Evolutionary conservation across 1,139 yeast genomes (phyloP), one percentile per base, ranked within the genome.

Genomic region (Geotrichum carabidarum): DNA sequence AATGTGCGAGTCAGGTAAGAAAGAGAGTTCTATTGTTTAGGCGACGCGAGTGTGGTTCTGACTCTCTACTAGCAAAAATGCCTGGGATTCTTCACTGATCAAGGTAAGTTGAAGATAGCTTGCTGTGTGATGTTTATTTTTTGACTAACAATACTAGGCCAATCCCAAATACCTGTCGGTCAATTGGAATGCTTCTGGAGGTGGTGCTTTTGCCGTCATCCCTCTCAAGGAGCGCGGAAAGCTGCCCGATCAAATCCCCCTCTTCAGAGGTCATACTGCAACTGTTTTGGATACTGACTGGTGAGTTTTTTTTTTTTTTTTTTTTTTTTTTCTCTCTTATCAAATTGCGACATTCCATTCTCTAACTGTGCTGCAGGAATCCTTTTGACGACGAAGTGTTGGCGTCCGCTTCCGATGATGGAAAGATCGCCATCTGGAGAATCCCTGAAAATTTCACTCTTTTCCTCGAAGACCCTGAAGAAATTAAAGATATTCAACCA

Each of bases 161-260:
- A 93, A 93, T 68, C 94, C 96, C 36, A 84, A 86, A 70, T 93
- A 81, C 66, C 73, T 93, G 42, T 79, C 96, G 0, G 86, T 89
- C 59, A 90, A 89, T 70, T 90, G 96, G 96, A 90, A 88, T 59
- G 78, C 97, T 18, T 85, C 95, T 7, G 98, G 98, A 45, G 98
- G 98, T 59, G 99, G 99, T 53, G 94, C 98, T 0, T 91, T 93
- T 75, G 96, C 96, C 0, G 86, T 93, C 14, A 83, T 93, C 55
- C 99, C 99, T 1, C 74, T 88, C 34, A 67, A 70, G 8, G 97
- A 91, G 70, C 84, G 82, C 17, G 98, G 98, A n/a, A 93, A 90
- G 70, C 84, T 93, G 8, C 98, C 97, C 5, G 99, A 93, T 65
- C 82, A 86, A 58, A 93, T 90, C 48, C 93, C 98, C 1, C 78